Evolutionary conservation across 306 rosid species (phyloP), one percentile per base, ranked within the genome.

Genomic region (Fragaria ananassa): DNA sequence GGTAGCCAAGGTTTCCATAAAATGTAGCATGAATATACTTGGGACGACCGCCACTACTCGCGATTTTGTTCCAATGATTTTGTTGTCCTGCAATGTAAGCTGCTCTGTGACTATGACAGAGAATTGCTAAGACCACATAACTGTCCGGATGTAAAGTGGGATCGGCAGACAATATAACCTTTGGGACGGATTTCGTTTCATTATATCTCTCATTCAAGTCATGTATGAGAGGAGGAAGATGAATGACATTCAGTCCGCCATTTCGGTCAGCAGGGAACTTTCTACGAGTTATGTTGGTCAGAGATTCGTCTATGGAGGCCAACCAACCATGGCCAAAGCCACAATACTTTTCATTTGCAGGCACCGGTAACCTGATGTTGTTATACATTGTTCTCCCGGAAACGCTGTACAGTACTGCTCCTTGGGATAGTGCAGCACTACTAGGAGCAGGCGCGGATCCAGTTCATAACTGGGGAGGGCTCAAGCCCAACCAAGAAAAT

Each of bases 271-370:
- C 13, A 6, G 1, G 35, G 18, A 58, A 58, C 64, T 58, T 58
- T 25, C 18, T 5, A 25, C 25, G 64, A 25, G 64, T 58, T 25
- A 58, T 25, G 18, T 58, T 58, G 29, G 34, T 57, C 34, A 23
- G 34, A 12, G 64, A 25, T 58, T 10, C 18, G 18, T 60, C 65
- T 27, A 60, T 0, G 4, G 37, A 25, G 18, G 37, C 65, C 9
- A 60, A 27, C 65, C 65, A 60, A 60, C 65, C 65, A 27, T 60
- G 19, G 19, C 65, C 2, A 60, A 60, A 60, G 37, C 65, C 65
- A 60, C 65, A 60, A 12, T 60, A 60, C 18, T 60, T 60, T 27
- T 25, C 37, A 10, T 60, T 27, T 12, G 8, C 35, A 11, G 65
- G 65, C 65, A 60, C 35, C 13, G 37, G 62, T 21, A 13, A 60